Evolutionary conservation across 495 filamentous ascomycete genomes (phyloP), one percentile per base, ranked within the genome.

Genomic region (Penicillium bialowiezense): DNA sequence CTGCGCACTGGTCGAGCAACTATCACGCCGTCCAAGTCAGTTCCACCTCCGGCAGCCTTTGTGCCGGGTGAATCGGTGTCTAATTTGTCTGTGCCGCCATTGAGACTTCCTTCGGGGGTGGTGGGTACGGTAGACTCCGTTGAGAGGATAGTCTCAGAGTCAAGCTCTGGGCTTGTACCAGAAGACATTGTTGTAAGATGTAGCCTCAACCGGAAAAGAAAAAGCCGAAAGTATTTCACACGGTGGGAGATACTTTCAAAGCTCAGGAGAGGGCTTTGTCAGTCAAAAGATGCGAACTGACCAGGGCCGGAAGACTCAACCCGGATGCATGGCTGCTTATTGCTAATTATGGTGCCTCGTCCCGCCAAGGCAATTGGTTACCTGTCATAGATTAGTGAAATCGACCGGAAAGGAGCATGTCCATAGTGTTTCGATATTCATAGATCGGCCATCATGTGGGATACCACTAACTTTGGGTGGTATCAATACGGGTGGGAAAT

Each of bases 61-160:
- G 1, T 18, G 10, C 19, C 39, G 28, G 2, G 43, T 19, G 10
- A 40, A 19, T 32, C 42, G 36, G 17, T 24, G 14, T 45, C 41
- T 2, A 26, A 26, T 20, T 36, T 21, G 13, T 54, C 40, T 20
- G 36, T 44, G 15, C 46, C 48, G 3, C 21, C 40, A 5, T 54
- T 41, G 5, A 49, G 39, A 44, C 51, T 54, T 43, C 45, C 41
- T n/a, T 49, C 35, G 1, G 51, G 51, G 15, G 51, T 54, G 6
- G 45, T 54, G 10, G 41, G 45, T 1, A 44, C 28, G 13, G 51
- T 54, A 5, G 39, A 54, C 5, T 49, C 45, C 10, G 26, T 24
- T 9, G 51, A 49, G 6, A 34, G 14, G 31, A 39, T n/a, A 7
- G 49, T 45, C 24, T 49, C 51, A 28, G 45, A 48, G 14, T 41